These are phyloP conservation scores for Colletotrichum gloeosporioides DNA, from an alignment of 2,329 filamentous ascomycete species.

Conservation along the genomic window DNA sequence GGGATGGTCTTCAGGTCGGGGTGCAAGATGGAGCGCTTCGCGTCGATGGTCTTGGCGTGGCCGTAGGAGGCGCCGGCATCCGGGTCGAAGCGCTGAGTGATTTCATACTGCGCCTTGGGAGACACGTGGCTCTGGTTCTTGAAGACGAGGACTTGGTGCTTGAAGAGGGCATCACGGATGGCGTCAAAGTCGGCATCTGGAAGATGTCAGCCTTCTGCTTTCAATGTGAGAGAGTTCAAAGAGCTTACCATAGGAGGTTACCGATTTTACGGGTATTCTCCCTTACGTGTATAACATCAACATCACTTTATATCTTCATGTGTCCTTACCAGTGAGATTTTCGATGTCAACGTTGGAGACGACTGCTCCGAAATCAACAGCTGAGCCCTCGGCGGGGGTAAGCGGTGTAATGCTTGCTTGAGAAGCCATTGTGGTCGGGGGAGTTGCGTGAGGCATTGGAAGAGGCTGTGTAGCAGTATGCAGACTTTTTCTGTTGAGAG, in stretches of 20 bases:
- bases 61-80: constrained; percentile 68
- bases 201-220: constrained; percentile 20
- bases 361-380: constrained; percentile 65
- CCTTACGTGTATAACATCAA: constrained; percentile 26
- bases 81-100: constrained; percentile 78
- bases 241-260: constrained; percentile 61
- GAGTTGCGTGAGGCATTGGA: background rate
- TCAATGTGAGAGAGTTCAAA: background rate
- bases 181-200: constrained; percentile 67
- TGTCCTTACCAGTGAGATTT: constrained; percentile 62
- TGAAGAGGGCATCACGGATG: constrained; percentile 71
- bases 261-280: constrained; percentile 65
- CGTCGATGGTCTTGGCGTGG: constrained; percentile 76
- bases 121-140: constrained; percentile 69
- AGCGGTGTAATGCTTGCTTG: constrained; percentile 40
- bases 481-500: background rate
- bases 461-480: background rate
- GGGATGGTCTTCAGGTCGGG: constrained; percentile 83
- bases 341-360: constrained; percentile 66
- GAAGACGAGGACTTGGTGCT: constrained; percentile 72
- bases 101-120: constrained; percentile 74
- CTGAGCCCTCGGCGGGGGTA: constrained; percentile 37
- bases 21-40: constrained; percentile 69
- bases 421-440: background rate
- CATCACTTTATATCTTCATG: constrained; percentile 10